Evolutionary conservation across 2,329 filamentous ascomycete genomes (phyloP), one percentile per base, ranked within the genome.

Genomic region (Trichoderma sp.): DNA sequence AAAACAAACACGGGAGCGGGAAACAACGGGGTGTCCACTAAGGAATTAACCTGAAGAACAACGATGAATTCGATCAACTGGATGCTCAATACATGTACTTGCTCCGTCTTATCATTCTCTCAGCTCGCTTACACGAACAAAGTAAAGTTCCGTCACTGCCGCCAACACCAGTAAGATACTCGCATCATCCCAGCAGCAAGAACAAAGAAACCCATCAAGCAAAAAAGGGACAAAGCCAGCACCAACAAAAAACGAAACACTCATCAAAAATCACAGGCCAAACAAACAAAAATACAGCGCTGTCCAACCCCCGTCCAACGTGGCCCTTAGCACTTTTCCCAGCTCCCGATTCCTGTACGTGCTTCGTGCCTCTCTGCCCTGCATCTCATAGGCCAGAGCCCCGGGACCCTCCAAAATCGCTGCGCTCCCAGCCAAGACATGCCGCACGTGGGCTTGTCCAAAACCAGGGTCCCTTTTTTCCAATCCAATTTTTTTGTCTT

Each of bases 381-480:
- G 45, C 64, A 24, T 38, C 67, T 69, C 67, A 69, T 69, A 69
- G 65, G 65, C 45, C 65, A 41, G n/a, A 1, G 11, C 9, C 9
- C 14, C 14, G 14, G 50, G 18, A 11, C 45, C 50, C 31, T 59
- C 50, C 14, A 41, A 7, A 18, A 69, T 33, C 9, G 21, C 66
- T 45, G 69, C 75, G 73, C 72, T 71, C 73, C 66, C 66, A 78
- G 77, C 77, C 77, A 78, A 75, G 73, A 74, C 77, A 68, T 78
- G 31, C 69, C 24, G 76, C 77, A 78, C 77, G 77, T 78, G 77
- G 77, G 75, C 62, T 71, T n/a, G n/a, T 16, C 53, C 21, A 62
- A 33, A 29, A 21, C 59, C 59, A 62, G 60, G 60, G 60, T 63
- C 60, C 18, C 31, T 35, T 14, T n/a, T 11, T n/a, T 21, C 18